Conservation (phyloP, 1,139 yeast species). For the Hyphopichia pseudoburtonii region DNA sequence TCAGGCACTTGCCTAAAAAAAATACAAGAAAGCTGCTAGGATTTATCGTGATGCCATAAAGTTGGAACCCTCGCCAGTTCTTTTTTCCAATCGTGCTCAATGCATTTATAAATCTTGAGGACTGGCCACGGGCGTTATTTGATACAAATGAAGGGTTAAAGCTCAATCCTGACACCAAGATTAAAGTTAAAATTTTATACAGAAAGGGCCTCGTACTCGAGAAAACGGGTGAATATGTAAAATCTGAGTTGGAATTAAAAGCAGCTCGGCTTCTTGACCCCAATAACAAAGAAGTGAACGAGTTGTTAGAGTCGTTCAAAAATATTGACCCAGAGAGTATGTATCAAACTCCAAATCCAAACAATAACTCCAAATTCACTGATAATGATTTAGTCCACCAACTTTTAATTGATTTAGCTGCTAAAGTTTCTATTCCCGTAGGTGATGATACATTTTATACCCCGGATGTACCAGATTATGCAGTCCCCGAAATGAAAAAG, state of each 20-base stretch:
- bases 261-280: conserved; percentile 50
- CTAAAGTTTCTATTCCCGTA: too few species aligned
- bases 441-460: too few species aligned
- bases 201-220: conserved; percentile 53
- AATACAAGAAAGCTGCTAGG: conserved; percentile 57
- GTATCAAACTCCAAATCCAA: too few species aligned
- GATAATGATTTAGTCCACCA: too few species aligned
- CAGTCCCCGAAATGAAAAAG: too few species aligned
- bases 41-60: conserved; percentile 67
- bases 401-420: too few species aligned
- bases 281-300: conserved; percentile 32
- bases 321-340: conserved; percentile 13
- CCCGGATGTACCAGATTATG: too few species aligned
- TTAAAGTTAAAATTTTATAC: conserved; percentile 54
- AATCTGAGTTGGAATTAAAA: conserved; percentile 37
- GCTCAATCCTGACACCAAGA: conserved; percentile 28
- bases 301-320: conserved; percentile 18
- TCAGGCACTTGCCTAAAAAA: conserved; percentile 54
- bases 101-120: conserved; percentile 58
- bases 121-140: conserved; percentile 55
- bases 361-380: too few species aligned
- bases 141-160: conserved; percentile 62
- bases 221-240: conserved; percentile 26
- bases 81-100: conserved; percentile 80
- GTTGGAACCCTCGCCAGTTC: conserved; percentile 59